Conservation (phyloP, 2,329 filamentous ascomycete genomes). For the Microthyrium microscopicum region DNA sequence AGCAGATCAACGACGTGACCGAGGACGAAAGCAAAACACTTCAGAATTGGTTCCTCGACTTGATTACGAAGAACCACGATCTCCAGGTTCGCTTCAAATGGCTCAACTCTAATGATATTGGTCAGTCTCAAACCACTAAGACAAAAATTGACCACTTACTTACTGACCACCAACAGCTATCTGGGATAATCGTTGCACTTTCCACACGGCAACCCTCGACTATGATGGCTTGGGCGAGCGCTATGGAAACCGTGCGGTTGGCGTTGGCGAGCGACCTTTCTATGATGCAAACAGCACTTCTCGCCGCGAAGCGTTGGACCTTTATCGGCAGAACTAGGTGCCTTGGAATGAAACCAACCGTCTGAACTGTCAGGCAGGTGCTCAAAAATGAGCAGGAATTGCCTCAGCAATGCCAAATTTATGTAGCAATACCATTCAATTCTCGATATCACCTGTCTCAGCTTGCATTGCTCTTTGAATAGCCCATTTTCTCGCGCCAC, state of each 20-base stretch:
- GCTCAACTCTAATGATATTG: slow-evolving; percentile 31
- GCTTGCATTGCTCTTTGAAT: no score
- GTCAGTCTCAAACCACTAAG: slow-evolving; percentile 12
- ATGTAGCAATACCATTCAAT: no score
- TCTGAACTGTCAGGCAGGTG: no score
- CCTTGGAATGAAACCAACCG: no score
- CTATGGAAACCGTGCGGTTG: slow-evolving; percentile 36
- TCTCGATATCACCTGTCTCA: no score
- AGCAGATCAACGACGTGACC: slow-evolving; percentile 27
- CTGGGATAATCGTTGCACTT: slow-evolving; percentile 48
- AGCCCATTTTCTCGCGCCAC: slow-evolving; percentile 50
- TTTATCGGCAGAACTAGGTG: no score
- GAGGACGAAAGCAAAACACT: slow-evolving; percentile 26
- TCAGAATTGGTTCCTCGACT: slow-evolving; percentile 25
- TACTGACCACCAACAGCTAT: slow-evolving; percentile 26
- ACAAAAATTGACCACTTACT: neutral
- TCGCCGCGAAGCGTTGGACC: slow-evolving; percentile 23
- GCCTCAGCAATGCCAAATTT: no score
- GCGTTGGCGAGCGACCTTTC: slow-evolving; percentile 38
- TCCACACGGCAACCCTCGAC: slow-evolving; percentile 47
- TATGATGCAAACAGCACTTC: slow-evolving; percentile 33
- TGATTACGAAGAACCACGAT: slow-evolving; percentile 33
- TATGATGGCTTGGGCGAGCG: slow-evolving; percentile 37
- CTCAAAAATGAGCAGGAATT: no score
- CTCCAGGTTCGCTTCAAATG: slow-evolving; percentile 34